These are phyloP conservation scores for Metschnikowia amazonensis DNA, from an alignment of 805 yeast genomes.

Conservation along the genomic window DNA sequence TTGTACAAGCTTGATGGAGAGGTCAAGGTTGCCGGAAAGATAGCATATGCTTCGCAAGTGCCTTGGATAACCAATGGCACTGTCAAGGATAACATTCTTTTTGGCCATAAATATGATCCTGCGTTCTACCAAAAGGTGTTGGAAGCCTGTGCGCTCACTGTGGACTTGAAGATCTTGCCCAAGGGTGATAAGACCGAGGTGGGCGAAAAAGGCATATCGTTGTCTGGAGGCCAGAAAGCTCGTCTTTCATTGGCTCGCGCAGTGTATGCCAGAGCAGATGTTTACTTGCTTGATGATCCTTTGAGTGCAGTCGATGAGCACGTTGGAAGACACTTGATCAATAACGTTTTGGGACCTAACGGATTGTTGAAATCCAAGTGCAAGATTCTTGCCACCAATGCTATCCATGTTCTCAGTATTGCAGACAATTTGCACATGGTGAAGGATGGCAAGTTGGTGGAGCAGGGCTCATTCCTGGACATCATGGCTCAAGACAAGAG, in stretches of 20 bases:
- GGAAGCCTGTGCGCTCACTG: constrained; percentile 80
- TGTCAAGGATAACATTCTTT: constrained; percentile 83
- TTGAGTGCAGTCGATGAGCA: constrained; percentile 97
- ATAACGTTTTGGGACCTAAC: constrained; percentile 74
- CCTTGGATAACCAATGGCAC: constrained; percentile 98
- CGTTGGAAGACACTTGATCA: constrained; percentile 82
- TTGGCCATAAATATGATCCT: constrained; percentile 82
- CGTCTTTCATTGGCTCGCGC: constrained; percentile 93
- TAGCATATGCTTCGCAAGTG: constrained; percentile 88
- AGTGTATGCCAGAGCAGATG: constrained; percentile 90
- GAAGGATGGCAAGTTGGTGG: constrained; percentile 62
- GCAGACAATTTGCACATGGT: constrained; percentile 71
- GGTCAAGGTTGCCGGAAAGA: constrained; percentile 66
- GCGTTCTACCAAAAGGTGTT: constrained; percentile 77
- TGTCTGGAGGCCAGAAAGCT: constrained; percentile 98
- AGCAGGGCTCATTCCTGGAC: constrained; percentile 59
- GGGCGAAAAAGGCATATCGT: constrained; percentile 95
- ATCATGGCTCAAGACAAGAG: constrained; percentile 46
- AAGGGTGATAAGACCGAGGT: constrained; percentile 91
- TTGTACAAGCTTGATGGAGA: constrained; percentile 71
- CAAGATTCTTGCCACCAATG: constrained; percentile 80
- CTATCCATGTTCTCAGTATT: constrained; percentile 72
- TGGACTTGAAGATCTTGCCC: constrained; percentile 75
- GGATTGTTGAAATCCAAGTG: constrained; percentile 76
- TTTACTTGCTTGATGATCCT: constrained; percentile 87